Percentiles rank a stretch among this genome's conserved stretches.
Evolutionary conservation across 192 early-diverging fungal genomes (phyloP).

Genomic region (Coemansia sp.): DNA sequence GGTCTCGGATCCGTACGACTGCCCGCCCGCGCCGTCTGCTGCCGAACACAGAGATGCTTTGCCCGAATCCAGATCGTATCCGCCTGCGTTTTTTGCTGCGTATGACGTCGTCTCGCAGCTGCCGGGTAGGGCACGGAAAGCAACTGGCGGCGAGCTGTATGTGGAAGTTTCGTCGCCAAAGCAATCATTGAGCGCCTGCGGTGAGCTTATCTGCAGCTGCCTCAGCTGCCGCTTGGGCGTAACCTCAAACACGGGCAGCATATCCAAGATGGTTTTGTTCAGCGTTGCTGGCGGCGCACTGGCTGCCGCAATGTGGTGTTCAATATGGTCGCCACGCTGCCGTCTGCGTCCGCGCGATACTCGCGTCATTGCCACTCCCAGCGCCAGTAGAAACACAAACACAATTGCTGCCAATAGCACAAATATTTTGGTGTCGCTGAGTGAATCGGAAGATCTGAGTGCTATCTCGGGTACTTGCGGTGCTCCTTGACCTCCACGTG

Average conservation of each 20-base stretch:
- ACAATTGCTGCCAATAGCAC: conserved; percentile 49
- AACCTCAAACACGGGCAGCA: conserved; percentile 50
- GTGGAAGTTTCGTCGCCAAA: conserved; percentile 11
- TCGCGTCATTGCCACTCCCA: conserved; percentile 52
- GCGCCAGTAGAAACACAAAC: conserved; percentile 50
- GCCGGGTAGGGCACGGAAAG: too few species aligned
- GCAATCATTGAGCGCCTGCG: conserved; percentile 22
- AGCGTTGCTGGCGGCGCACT: conserved; percentile 35
- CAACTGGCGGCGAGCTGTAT: background rate
- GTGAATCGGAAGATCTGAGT: conserved; percentile 30
- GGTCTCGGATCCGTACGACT: conserved; percentile 3
- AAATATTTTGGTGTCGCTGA: conserved; percentile 55
- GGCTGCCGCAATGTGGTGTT: conserved; percentile 26
- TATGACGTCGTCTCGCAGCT: conserved; percentile 10
- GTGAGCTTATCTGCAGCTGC: conserved; percentile 17
- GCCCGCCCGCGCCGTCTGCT: background rate
- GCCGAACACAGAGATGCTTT: conserved; percentile 16
- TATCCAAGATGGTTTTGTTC: conserved; percentile 51
- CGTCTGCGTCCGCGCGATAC: conserved; percentile 41
- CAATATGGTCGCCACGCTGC: conserved; percentile 19
- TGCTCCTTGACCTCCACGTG: background rate
- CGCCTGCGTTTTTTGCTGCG: background rate
- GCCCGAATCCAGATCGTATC: conserved; percentile 32
- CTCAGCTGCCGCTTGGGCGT: conserved; percentile 44
- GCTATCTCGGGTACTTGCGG: background rate